These are phyloP conservation scores for Agrostemma githago DNA, from an alignment of 148 eudicot species.

Conservation along the genomic window DNA sequence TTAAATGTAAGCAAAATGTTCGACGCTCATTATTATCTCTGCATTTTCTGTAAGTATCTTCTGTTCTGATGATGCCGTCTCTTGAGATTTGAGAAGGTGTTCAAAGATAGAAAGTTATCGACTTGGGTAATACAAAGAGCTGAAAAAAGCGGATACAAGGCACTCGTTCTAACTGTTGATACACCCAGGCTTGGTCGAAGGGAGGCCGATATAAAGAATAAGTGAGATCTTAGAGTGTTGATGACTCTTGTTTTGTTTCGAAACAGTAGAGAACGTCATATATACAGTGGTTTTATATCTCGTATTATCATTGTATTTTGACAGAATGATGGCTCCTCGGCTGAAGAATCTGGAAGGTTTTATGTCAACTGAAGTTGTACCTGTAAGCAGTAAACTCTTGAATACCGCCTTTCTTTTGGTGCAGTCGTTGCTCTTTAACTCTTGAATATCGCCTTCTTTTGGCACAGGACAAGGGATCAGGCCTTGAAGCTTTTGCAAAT, in stretches of 20 bases:
- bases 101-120: constrained; percentile 49
- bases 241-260: background rate
- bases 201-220: constrained; percentile 76
- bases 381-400: constrained; percentile 36
- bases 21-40: background rate
- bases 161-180: constrained; percentile 71
- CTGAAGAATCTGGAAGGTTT: constrained; percentile 74
- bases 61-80: background rate
- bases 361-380: constrained; percentile 47
- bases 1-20: constrained; percentile 41
- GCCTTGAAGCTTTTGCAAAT: constrained; percentile 57
- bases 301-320: constrained; percentile 2
- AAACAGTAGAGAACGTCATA: background rate
- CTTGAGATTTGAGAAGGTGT: constrained; percentile 40
- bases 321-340: constrained; percentile 71
- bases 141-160: constrained; percentile 74
- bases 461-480: constrained; percentile 63
- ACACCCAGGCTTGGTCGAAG: constrained; percentile 77
- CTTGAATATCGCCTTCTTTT: background rate
- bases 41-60: background rate
- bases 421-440: constrained; percentile 30
- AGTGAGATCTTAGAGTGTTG: constrained; percentile 33
- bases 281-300: background rate
- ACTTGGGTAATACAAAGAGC: constrained; percentile 62
- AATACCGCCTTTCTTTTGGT: constrained; percentile 1